Evolutionary conservation across 2,329 filamentous ascomycete species (phyloP).

Genomic region (Aureobasidium melanogenum): DNA sequence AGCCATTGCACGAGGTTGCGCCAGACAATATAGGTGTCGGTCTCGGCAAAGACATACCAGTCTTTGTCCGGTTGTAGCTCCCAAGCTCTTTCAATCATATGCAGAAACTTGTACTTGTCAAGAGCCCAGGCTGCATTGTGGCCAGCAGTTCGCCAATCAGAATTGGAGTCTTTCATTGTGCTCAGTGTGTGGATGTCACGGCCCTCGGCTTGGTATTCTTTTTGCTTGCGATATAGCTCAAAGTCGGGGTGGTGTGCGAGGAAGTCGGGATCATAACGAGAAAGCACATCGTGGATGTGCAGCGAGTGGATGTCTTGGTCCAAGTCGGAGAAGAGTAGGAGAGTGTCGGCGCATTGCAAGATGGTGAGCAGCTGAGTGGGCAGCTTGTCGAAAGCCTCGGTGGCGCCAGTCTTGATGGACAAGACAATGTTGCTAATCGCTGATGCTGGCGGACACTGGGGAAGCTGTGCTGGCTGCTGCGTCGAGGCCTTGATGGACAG

Average conservation of each 20-base stretch:
- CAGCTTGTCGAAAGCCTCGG: conserved; percentile 47
- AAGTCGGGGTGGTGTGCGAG: conserved; percentile 17
- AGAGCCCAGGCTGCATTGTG: conserved; percentile 31
- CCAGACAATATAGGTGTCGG: conserved; percentile 39
- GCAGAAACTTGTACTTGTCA: conserved; percentile 46
- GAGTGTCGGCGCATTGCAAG: conserved; percentile 46
- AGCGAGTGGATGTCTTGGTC: conserved; percentile 43
- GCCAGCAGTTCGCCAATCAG: conserved; percentile 14
- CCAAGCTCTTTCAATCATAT: conserved; percentile 42
- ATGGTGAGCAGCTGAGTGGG: conserved; percentile 47
- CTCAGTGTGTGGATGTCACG: conserved; percentile 15
- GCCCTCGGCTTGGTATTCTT: conserved; percentile 16
- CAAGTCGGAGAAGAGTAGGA: conserved; percentile 51
- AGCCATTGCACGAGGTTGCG: conserved; percentile 36
- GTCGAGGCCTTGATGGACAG: background rate
- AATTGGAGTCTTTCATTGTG: conserved; percentile 9
- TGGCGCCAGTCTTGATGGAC: conserved; percentile 50
- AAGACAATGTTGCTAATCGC: conserved; percentile 45
- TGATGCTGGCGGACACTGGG: conserved; percentile 9
- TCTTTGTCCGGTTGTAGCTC: conserved; percentile 34
- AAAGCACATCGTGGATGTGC: conserved; percentile 42
- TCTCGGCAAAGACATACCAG: conserved; percentile 46
- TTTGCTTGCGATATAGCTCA: conserved; percentile 18
- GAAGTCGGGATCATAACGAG: conserved; percentile 25
- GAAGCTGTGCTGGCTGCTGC: background rate